Evolutionary conservation across 306 rosid genomes (phyloP).

Genomic region (Cucurbita ficifolia): DNA sequence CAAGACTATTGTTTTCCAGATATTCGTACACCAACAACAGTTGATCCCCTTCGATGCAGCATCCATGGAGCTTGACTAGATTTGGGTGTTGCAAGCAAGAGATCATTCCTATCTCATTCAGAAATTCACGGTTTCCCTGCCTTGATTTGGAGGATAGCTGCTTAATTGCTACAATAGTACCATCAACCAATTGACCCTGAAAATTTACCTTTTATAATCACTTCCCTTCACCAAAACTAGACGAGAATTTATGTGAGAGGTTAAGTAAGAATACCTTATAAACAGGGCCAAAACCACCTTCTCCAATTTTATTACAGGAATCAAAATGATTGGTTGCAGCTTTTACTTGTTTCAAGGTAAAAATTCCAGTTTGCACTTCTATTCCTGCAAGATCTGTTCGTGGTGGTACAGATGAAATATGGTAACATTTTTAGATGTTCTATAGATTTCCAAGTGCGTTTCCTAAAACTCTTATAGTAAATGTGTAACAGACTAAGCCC

Average conservation of each 20-base stretch:
- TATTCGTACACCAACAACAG: conserved; percentile 57
- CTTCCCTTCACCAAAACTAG: background rate
- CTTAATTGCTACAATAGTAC: conserved; percentile 52
- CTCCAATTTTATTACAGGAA: conserved; percentile 43
- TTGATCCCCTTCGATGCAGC: conserved; percentile 54
- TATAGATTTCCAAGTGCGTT: background rate
- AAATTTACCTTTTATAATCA: background rate
- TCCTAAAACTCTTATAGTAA: background rate
- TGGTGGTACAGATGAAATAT: conserved; percentile 2
- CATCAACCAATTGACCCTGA: conserved; percentile 55
- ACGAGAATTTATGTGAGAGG: background rate
- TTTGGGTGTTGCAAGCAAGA: conserved; percentile 66
- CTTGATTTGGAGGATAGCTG: conserved; percentile 53
- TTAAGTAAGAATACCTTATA: conserved; percentile 24
- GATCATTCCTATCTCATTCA: conserved; percentile 61
- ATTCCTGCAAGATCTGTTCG: conserved; percentile 16
- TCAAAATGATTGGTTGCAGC: conserved; percentile 44
- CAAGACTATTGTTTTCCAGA: conserved; percentile 64
- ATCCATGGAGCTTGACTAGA: conserved; percentile 66
- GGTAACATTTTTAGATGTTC: background rate
- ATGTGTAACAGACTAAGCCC: no score
- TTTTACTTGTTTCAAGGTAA: conserved; percentile 40
- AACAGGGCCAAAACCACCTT: conserved; percentile 68
- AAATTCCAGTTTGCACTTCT: conserved; percentile 35
- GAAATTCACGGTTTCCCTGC: conserved; percentile 68